Evolutionary conservation across 768 basidiomycete genomes (phyloP).

Genomic region (Mycena crocata): DNA sequence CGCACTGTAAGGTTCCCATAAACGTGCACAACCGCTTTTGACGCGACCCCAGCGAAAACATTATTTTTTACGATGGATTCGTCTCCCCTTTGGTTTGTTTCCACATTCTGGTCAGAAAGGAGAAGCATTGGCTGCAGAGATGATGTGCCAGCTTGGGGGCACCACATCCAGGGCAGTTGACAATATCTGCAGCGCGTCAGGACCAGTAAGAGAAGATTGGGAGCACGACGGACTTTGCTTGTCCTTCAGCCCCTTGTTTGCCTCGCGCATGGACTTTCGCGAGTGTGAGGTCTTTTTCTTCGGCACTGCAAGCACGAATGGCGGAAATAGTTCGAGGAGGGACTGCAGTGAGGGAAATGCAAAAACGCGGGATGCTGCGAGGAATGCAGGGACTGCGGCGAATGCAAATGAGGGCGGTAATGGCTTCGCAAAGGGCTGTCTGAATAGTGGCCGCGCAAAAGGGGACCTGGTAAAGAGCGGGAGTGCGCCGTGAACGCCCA

Average conservation of each 20-base stretch:
- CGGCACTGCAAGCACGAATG: conserved; percentile 91
- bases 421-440: conserved; percentile 19
- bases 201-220: conserved; percentile 9
- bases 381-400: conserved; percentile 38
- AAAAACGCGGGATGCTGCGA: conserved; percentile 42
- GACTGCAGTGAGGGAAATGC: conserved; percentile 55
- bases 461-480: conserved; percentile 26
- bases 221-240: conserved; percentile 75
- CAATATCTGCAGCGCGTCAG: conserved; percentile 71
- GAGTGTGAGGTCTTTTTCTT: conserved; percentile 96
- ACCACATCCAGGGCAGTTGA: conserved; percentile 92
- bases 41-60: neutral
- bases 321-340: conserved; percentile 81
- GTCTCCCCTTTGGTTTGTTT: conserved; percentile 56
- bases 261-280: conserved; percentile 92
- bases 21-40: neutral
- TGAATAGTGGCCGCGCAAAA: conserved; percentile 9
- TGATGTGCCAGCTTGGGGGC: conserved; percentile 90
- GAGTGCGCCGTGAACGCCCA: conserved; percentile 40
- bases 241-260: conserved; percentile 95
- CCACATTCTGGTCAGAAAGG: conserved; percentile 73
- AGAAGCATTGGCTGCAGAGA: conserved; percentile 86
- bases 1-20: conserved; percentile 1
- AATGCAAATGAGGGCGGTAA: conserved; percentile 34
- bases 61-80: conserved; percentile 24